phyloP scores from a whole-genome alignment of 352 stramenopile species.

The Aphanomyces cochlioides region DNA sequence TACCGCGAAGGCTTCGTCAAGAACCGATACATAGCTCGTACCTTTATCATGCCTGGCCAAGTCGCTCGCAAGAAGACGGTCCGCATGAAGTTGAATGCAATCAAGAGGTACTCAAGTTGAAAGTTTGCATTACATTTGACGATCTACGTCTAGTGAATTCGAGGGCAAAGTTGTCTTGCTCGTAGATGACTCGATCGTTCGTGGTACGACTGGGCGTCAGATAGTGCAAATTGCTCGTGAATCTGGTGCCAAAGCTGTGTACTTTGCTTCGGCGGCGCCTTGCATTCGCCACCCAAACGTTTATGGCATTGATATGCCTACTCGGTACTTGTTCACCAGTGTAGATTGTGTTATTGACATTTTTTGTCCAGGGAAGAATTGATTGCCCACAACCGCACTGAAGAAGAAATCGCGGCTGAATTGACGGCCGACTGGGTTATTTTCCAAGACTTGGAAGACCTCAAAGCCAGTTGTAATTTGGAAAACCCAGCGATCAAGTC shows the following conservation, averaged over 20 bases:
- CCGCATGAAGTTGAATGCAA: slow-evolving; percentile 98
- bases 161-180: slow-evolving; percentile 96
- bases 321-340: slow-evolving; percentile 36
- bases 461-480: slow-evolving; percentile 83
- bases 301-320: slow-evolving; percentile 99
- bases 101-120: slow-evolving; percentile 80
- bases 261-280: slow-evolving; percentile 95
- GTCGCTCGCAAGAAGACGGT: slow-evolving; percentile 94
- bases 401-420: slow-evolving; percentile 91
- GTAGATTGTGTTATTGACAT: neutral
- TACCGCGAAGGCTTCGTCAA: slow-evolving; percentile 99
- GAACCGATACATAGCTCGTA: slow-evolving; percentile 98
- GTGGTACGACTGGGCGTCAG: slow-evolving; percentile 97
- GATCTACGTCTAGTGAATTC: slow-evolving; percentile 58
- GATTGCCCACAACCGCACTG: slow-evolving; percentile 93
- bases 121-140: neutral
- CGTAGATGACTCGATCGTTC: slow-evolving; percentile 99
- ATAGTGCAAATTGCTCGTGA: slow-evolving; percentile 98
- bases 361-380: slow-evolving; percentile 86
- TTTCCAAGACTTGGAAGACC: slow-evolving; percentile 89
- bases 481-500: slow-evolving; percentile 61
- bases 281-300: slow-evolving; percentile 99
- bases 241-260: slow-evolving; percentile 94
- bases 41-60: slow-evolving; percentile 99
- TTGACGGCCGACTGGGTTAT: slow-evolving; percentile 96